Conservation (phyloP, 176 grass and related monocot species). For the bread wheat (Triticum aestivum) region DNA sequence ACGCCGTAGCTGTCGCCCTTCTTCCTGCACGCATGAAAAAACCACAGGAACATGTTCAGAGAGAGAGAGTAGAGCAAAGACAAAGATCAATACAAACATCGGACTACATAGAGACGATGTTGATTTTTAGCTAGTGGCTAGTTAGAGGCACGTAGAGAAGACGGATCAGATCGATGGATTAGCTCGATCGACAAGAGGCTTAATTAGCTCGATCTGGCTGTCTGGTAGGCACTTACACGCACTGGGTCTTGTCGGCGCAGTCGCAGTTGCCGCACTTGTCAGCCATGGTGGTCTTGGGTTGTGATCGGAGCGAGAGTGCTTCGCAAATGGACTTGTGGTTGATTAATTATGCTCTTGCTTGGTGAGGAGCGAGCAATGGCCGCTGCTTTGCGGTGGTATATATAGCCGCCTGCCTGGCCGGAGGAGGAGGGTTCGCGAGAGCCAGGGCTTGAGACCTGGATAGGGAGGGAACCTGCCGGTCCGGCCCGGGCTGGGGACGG, state of each 20-base stretch:
- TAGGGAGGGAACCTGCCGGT: background rate
- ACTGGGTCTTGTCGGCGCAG: conserved; percentile 81
- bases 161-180: background rate
- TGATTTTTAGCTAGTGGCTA: background rate
- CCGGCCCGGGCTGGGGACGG: background rate
- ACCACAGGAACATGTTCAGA: background rate
- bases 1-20: conserved; percentile 62
- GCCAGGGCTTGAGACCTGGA: background rate
- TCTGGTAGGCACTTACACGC: conserved; percentile 44
- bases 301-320: background rate
- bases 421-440: background rate
- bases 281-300: conserved; percentile 45
- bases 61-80: background rate
- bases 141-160: background rate
- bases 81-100: background rate
- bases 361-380: conserved; percentile 40
- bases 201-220: background rate
- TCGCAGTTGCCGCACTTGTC: conserved; percentile 87
- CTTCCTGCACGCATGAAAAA: conserved; percentile 50
- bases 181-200: background rate
- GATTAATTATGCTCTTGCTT: background rate
- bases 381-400: background rate
- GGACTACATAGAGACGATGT: no score
- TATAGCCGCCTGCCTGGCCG: background rate
- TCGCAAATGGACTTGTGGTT: background rate